Evolutionary conservation across 2,329 filamentous ascomycete species (phyloP).

Genomic region (Chrysosporium queenslandicum): DNA sequence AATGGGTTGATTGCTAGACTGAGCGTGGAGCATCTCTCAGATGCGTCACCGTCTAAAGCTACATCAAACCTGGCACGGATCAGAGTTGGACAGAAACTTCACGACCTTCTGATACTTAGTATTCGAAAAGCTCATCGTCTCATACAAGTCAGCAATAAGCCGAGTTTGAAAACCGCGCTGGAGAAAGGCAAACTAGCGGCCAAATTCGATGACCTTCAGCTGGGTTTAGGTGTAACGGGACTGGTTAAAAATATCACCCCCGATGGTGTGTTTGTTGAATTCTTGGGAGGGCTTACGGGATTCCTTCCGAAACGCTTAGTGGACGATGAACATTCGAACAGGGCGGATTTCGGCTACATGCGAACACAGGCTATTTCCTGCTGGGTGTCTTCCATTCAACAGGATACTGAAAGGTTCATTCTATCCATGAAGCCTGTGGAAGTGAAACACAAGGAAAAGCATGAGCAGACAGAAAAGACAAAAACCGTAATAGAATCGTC

Average conservation of each 20-base stretch:
- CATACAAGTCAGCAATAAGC: conserved; percentile 71
- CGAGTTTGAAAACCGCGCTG: conserved; percentile 65
- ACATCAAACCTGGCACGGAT: conserved; percentile 68
- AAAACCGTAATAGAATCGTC: conserved; percentile 23
- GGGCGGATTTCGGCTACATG: conserved; percentile 67
- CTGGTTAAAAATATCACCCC: conserved; percentile 78
- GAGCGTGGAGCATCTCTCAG: conserved; percentile 67
- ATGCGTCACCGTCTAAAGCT: conserved; percentile 72
- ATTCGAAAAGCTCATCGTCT: conserved; percentile 69
- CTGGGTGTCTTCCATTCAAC: conserved; percentile 62
- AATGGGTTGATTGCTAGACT: conserved; percentile 68
- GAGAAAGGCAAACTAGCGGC: conserved; percentile 62
- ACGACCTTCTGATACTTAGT: conserved; percentile 74
- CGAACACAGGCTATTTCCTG: conserved; percentile 66
- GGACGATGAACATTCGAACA: conserved; percentile 54
- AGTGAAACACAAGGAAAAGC: conserved; percentile 42
- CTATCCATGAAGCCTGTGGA: conserved; percentile 47
- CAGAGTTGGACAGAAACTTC: conserved; percentile 69
- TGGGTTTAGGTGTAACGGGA: conserved; percentile 60
- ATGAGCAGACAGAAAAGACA: conserved; percentile 31
- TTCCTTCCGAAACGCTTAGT: conserved; percentile 72
- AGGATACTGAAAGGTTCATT: conserved; percentile 58
- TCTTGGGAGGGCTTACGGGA: conserved; percentile 65
- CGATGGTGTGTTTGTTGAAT: conserved; percentile 80
- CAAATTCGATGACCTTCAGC: conserved; percentile 59